Base-by-base conservation (phyloP, 495 filamentous ascomycete species). In the Aspergillus egyptiacus region DNA sequence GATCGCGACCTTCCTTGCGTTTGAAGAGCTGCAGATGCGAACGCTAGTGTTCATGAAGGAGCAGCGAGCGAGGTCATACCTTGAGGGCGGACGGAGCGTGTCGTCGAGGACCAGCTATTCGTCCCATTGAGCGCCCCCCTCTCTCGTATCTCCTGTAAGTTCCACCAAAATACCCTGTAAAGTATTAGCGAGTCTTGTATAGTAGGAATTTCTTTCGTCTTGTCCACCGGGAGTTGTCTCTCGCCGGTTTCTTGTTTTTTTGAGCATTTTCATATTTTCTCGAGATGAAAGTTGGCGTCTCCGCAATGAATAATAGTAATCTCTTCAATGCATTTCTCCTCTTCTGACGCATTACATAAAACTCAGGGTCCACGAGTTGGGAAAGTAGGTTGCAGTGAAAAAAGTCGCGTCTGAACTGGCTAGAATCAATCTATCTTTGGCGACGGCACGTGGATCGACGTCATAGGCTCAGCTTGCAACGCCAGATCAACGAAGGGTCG, bases 361-460 rank as follows among this genome's bases (percentile, higher is more conserved):
- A n/a, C n/a, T n/a, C n/a, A n/a, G n/a, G n/a, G n/a, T n/a, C n/a
- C n/a, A n/a, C n/a, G n/a, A n/a, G n/a, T n/a, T n/a, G n/a, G n/a
- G n/a, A n/a, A n/a, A n/a, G n/a, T n/a, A n/a, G n/a, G n/a, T 43
- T 38, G 19, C 23, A 22, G 14, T 31, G 14, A 15, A 11, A 31
- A n/a, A n/a, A 27, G 4, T 30, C n/a, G n/a, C n/a, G n/a, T n/a
- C n/a, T n/a, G n/a, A n/a, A n/a, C n/a, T n/a, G n/a, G n/a, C n/a
- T n/a, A n/a, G n/a, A n/a, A n/a, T n/a, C n/a, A n/a, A n/a, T n/a
- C n/a, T n/a, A n/a, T 39, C 30, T 46, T 46, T 39, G 38, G 30
- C 48, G 24, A 24, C 23, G 36, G 54, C 67, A 70, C 67, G 68
- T 69, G 66, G 64, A 33, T 17, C 63, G 68, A 71, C 68, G 68